Conservation (phyloP, 768 basidiomycete species). For the Trametes cubensis region DNA sequence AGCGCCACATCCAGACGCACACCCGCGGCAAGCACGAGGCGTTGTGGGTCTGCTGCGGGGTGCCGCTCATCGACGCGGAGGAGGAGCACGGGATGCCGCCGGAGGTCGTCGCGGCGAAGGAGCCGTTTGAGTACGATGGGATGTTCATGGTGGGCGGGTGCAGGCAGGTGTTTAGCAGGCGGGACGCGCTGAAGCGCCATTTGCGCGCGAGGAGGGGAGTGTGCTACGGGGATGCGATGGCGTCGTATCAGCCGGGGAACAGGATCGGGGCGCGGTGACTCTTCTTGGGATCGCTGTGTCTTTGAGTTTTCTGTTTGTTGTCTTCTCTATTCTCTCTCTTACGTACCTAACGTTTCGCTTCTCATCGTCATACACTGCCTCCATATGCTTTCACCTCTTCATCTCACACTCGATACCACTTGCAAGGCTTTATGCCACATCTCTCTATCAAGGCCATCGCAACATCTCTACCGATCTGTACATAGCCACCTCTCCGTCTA, state of each 20-base stretch:
- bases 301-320: too few relatives aligned
- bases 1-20: constrained; percentile 22
- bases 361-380: too few relatives aligned
- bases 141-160: constrained; percentile 22
- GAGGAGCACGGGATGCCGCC: constrained; percentile 1
- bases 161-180: constrained; percentile 18
- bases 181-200: constrained; percentile 21
- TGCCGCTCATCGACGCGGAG: constrained; percentile 8
- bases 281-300: too few relatives aligned
- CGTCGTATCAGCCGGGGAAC: constrained; percentile 2
- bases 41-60: constrained; percentile 22
- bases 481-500: neutral
- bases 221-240: constrained; percentile 9
- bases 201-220: constrained; percentile 1
- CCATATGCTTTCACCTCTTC: too few relatives aligned
- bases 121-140: constrained; percentile 11
- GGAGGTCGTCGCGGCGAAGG: neutral
- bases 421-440: too few relatives aligned
- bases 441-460: too few relatives aligned
- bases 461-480: too few relatives aligned
- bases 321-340: too few relatives aligned
- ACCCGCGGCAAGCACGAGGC: neutral
- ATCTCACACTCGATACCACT: too few relatives aligned
- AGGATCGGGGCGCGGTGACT: neutral
- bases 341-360: too few relatives aligned